Percentiles rank a stretch among this genome's conserved stretches.
These are phyloP conservation scores for Candida loeiensis DNA, from an alignment of 805 yeast species.

Conservation along the genomic window DNA sequence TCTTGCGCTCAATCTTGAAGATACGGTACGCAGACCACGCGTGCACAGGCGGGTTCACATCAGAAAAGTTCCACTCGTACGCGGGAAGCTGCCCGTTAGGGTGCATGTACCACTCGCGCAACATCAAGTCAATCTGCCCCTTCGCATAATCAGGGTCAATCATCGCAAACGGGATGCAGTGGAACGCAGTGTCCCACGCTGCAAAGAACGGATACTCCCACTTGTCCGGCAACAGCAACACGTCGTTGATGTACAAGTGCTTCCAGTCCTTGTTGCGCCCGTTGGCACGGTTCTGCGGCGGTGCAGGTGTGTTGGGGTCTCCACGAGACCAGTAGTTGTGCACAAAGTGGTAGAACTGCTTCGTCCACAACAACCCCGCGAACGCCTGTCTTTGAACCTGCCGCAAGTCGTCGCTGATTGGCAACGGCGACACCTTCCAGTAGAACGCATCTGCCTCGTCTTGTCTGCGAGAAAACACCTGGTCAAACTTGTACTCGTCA, in stretches of 20 bases:
- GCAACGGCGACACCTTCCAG: constrained; percentile 83
- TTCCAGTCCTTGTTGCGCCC: constrained; percentile 90
- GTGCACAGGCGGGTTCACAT: constrained; percentile 96
- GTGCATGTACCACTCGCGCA: constrained; percentile 96
- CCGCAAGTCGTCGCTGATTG: constrained; percentile 74
- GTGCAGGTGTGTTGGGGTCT: constrained; percentile 71
- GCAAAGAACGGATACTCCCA: constrained; percentile 97
- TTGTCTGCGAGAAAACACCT: constrained; percentile 62
- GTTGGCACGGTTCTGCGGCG: constrained; percentile 75
- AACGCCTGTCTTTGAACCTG: constrained; percentile 89
- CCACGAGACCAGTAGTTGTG: constrained; percentile 86
- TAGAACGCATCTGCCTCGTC: constrained; percentile 92
- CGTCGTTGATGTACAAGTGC: constrained; percentile 82
- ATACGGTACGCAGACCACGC: constrained; percentile 93
- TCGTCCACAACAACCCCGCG: constrained; percentile 91
- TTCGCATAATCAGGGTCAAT: constrained; percentile 91
- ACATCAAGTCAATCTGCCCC: constrained; percentile 76
- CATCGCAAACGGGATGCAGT: constrained; percentile 89
- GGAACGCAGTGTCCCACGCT: constrained; percentile 97
- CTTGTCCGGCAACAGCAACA: constrained; percentile 86
- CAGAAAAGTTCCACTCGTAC: constrained; percentile 93
- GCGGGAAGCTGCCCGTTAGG: constrained; percentile 98
- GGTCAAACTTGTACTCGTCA: constrained; percentile 74
- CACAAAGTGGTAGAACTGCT: constrained; percentile 84
- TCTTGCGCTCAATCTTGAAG: constrained; percentile 79